Evolutionary conservation across 1,284 basidiomycete genomes (phyloP).

Genomic region (Porodaedalea pini): DNA sequence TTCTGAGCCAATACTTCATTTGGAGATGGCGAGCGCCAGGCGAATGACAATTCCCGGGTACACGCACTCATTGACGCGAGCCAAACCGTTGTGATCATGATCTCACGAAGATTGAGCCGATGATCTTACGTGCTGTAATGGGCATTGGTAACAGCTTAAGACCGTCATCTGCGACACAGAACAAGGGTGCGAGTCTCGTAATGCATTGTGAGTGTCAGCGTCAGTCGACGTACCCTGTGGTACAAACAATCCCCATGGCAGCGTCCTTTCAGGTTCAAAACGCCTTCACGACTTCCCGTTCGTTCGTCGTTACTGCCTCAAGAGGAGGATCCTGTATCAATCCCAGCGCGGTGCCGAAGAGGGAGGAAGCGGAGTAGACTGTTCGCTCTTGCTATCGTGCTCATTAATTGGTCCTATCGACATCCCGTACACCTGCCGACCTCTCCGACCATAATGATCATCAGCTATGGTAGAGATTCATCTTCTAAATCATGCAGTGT

Average conservation of each 20-base stretch:
- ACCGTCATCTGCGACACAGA: constrained; percentile 28
- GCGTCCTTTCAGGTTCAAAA: constrained; percentile 4
- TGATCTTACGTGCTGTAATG: constrained; percentile 27
- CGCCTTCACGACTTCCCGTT: constrained; percentile 35
- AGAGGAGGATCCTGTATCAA: too few species aligned
- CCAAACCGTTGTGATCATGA: not conserved
- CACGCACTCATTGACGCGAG: constrained; percentile 15
- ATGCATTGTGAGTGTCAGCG: constrained; percentile 76
- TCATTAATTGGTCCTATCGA: too few species aligned
- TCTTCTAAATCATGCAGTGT: too few species aligned
- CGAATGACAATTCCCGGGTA: constrained; percentile 15
- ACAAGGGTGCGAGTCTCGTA: constrained; percentile 70
- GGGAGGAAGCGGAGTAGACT: too few species aligned
- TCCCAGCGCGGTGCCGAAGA: too few species aligned
- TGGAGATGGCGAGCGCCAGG: constrained; percentile 8
- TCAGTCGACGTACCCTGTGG: constrained; percentile 24
- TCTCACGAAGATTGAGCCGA: constrained; percentile 30
- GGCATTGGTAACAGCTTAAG: constrained; percentile 24
- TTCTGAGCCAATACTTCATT: constrained; percentile 9
- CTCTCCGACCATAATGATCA: too few species aligned
- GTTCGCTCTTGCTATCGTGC: too few species aligned
- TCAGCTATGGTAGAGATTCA: too few species aligned
- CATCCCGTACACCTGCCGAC: too few species aligned
- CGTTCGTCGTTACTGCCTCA: constrained; percentile 27
- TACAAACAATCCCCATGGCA: not conserved